Conservation (phyloP, 192 early-diverging fungal genomes). For the Oehlia diaphana region DNA sequence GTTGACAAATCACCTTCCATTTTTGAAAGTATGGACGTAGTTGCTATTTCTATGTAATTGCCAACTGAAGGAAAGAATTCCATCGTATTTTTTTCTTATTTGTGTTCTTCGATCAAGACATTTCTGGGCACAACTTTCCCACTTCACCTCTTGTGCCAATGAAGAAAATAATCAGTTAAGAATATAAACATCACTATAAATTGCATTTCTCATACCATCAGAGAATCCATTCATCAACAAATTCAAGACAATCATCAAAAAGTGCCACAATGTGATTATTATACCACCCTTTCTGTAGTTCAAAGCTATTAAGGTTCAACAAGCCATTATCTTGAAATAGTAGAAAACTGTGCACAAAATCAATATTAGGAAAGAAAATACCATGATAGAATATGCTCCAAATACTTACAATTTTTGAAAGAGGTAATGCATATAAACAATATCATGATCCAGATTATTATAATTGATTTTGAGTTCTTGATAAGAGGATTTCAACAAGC, state of each 20-base stretch:
- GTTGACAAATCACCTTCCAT: background rate
- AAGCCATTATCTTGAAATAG: background rate
- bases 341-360: background rate
- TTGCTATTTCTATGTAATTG: background rate
- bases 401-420: too few relatives aligned
- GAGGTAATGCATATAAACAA: too few relatives aligned
- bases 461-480: too few relatives aligned
- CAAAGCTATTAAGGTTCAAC: background rate
- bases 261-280: slow-evolving; percentile 1
- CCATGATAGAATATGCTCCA: too few relatives aligned
- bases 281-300: background rate
- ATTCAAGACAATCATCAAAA: background rate
- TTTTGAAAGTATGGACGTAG: background rate
- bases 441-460: too few relatives aligned
- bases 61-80: background rate
- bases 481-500: too few relatives aligned
- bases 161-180: background rate
- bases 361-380: background rate
- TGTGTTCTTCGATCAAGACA: background rate
- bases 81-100: background rate
- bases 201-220: background rate
- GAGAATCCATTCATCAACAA: slow-evolving; percentile 6
- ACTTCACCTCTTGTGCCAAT: slow-evolving; percentile 18
- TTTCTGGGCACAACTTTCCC: background rate
- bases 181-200: background rate